Conservation (phyloP, 257 asterid species). For the Galeopsis tetrahit region DNA sequence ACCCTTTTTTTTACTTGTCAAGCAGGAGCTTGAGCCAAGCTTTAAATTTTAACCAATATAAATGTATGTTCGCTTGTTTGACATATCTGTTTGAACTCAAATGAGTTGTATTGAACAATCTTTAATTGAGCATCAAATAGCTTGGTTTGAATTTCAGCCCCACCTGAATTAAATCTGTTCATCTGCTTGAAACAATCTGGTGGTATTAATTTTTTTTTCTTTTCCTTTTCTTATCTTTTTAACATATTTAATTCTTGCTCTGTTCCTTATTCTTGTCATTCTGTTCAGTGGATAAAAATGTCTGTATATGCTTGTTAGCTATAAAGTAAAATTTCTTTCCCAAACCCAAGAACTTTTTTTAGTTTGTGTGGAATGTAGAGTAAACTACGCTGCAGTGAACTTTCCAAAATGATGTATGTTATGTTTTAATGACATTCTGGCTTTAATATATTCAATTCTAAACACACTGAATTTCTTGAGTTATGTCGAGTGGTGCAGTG, state of each 20-base stretch:
- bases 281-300: neutral
- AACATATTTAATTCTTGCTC: neutral
- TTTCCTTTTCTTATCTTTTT: neutral
- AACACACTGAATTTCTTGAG: neutral
- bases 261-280: neutral
- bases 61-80: neutral
- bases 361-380: neutral
- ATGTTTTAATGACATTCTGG: neutral
- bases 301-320: neutral
- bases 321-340: neutral
- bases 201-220: neutral
- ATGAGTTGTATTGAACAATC: neutral
- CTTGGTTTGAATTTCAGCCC: neutral
- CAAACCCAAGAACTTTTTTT: neutral
- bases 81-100: neutral
- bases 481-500: neutral
- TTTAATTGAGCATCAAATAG: neutral
- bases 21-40: neutral
- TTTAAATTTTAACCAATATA: neutral
- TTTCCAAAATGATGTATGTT: neutral
- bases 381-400: neutral
- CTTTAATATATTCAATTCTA: slow-evolving; percentile 3
- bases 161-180: neutral
- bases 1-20: neutral
- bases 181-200: slow-evolving; percentile 12